Conservation (phyloP, 1,139 yeast genomes). For the Geotrichum restrictum region DNA sequence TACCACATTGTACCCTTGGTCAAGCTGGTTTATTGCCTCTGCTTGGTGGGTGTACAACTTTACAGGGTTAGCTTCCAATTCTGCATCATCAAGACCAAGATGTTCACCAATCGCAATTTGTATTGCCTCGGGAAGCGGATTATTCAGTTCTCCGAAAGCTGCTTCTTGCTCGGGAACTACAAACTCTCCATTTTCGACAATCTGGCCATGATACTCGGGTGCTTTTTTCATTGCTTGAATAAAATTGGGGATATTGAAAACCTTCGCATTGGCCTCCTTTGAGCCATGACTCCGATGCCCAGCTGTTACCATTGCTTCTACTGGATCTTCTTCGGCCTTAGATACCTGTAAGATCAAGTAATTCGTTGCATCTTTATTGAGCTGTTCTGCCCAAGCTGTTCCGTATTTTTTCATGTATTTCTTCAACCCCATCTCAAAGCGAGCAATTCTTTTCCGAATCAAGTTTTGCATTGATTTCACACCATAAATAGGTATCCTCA, state of each 20-base stretch:
- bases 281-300: constrained; percentile 5
- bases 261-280: constrained; percentile 3
- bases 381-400: constrained; percentile 40
- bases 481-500: constrained; percentile 46
- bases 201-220: constrained; percentile 53
- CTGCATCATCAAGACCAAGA: constrained; percentile 37
- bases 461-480: constrained; percentile 54
- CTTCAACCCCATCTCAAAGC: constrained; percentile 48
- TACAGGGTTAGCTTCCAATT: constrained; percentile 20
- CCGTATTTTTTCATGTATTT: constrained; percentile 39
- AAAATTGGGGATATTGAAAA: constrained; percentile 45
- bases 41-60: constrained; percentile 77
- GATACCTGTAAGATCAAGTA: constrained; percentile 20
- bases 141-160: constrained; percentile 42
- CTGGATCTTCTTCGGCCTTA: constrained; percentile 22
- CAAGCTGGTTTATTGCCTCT: constrained; percentile 60
- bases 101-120: constrained; percentile 48
- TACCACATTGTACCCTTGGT: constrained; percentile 60
- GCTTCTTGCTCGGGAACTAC: constrained; percentile 47
- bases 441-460: constrained; percentile 55
- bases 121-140: constrained; percentile 47
- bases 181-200: constrained; percentile 46
- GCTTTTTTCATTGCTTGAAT: constrained; percentile 44
- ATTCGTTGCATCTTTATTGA: constrained; percentile 38
- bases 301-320: constrained; percentile 23